Percentiles rank a stretch among this genome's conserved stretches.
Conservation (phyloP, 305 asterid genomes). For the Solanum hybrid region DNA sequence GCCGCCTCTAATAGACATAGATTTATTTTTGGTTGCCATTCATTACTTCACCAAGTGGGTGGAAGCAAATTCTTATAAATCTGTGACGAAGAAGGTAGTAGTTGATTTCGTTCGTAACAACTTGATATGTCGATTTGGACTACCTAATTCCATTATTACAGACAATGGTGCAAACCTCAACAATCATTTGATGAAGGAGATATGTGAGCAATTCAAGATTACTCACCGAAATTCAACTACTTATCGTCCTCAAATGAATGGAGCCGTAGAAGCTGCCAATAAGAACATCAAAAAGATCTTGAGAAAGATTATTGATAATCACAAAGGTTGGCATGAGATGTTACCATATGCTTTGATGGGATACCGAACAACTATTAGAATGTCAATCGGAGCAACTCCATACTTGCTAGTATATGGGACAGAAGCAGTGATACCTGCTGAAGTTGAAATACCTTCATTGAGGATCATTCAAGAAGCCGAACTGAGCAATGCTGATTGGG, state of each 20-base stretch:
- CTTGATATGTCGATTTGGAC: background rate
- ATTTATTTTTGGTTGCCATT: background rate
- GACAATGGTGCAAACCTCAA: background rate
- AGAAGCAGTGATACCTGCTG: background rate
- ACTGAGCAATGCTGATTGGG: too few relatives aligned
- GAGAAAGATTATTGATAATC: background rate
- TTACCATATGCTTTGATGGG: background rate
- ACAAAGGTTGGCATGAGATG: background rate
- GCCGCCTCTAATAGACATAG: background rate
- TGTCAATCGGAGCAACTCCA: background rate
- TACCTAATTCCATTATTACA: background rate
- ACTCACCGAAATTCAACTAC: too few relatives aligned
- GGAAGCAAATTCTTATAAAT: background rate
- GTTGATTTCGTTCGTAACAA: too few relatives aligned
- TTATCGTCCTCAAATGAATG: background rate
- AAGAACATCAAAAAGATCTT: background rate
- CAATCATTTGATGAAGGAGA: background rate
- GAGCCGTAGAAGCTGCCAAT: background rate
- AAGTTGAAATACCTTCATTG: background rate
- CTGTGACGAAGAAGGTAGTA: background rate
- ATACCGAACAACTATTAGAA: too few relatives aligned
- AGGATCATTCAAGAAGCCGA: background rate
- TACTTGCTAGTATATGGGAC: background rate
- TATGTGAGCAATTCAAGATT: too few relatives aligned
- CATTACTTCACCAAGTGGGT: background rate